Percentiles rank a stretch among this genome's conserved stretches.
Conservation (phyloP, 2,329 filamentous ascomycete species). For the Cladosporium sp. region DNA sequence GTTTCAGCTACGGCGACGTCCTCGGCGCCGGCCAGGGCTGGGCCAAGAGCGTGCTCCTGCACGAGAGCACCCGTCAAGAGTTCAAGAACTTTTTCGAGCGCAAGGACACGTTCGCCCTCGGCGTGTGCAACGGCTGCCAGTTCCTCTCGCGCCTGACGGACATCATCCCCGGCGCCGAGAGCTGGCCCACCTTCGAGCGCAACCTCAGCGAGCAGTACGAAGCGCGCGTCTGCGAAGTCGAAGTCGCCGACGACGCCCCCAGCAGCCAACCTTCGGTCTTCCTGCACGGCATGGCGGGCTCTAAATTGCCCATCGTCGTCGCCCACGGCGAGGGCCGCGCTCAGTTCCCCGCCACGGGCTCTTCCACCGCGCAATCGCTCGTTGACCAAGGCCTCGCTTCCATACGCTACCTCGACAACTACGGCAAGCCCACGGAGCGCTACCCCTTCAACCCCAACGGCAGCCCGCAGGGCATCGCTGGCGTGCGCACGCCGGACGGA, state of each 20-base stretch:
- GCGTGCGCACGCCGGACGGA: conserved; percentile 71
- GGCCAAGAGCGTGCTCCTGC: conserved; percentile 88
- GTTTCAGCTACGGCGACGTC: conserved; percentile 92
- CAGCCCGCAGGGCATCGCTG: conserved; percentile 75
- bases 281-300: conserved; percentile 81
- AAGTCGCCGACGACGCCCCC: conserved; percentile 59
- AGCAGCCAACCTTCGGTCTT: conserved; percentile 65
- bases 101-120: conserved; percentile 84
- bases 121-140: conserved; percentile 97
- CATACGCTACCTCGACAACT: conserved; percentile 83
- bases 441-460: conserved; percentile 93
- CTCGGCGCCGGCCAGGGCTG: conserved; percentile 94
- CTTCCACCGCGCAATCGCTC: conserved; percentile 46
- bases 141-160: conserved; percentile 81
- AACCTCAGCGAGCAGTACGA: conserved; percentile 90
- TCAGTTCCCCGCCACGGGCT: conserved; percentile 46
- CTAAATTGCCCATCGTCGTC: conserved; percentile 76
- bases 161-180: conserved; percentile 75
- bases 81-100: conserved; percentile 84
- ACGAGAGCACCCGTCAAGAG: conserved; percentile 68
- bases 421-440: conserved; percentile 65
- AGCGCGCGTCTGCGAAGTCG: conserved; percentile 80
- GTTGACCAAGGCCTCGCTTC: conserved; percentile 66
- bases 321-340: conserved; percentile 91
- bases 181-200: conserved; percentile 82